Evolutionary conservation across 2,329 filamentous ascomycete species (phyloP), one percentile per base, ranked within the genome.

Genomic region (Aspergillus ochraceoroseus): DNA sequence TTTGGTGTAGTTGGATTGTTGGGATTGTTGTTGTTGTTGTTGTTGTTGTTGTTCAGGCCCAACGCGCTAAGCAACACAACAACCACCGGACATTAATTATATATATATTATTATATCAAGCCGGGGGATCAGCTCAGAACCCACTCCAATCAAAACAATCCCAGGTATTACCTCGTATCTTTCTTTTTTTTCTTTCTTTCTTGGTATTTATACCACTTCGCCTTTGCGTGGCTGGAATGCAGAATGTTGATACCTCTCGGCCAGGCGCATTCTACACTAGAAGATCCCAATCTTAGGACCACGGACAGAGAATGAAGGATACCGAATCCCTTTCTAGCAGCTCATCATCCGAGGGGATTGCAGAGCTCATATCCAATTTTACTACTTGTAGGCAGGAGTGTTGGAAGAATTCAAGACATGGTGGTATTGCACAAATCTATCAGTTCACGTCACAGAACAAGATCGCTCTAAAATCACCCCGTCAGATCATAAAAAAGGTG

Each of bases 1-100:
- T n/a, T n/a, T n/a, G n/a, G n/a, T n/a, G n/a, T n/a, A n/a, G n/a
- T n/a, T 5, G 17, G 25, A 17, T 29, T 43, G 41, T 31, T 31
- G 15, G 26, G 32, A 13, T 26, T 17, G 19, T 26, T 36, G 38
- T 31, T 25, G 19, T 32, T 12, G 23, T 33, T 38, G 25, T 39
- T 39, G n/a, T n/a, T n/a, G n/a, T n/a, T 43, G 41, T 43, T 38
- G 35, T 43, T 34, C 23, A 38, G 23, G 9, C 18, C 29, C 18
- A 31, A 29, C 31, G 41, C 27, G 38, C 41, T 32, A 39, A 44
- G 41, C 41, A 44, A 44, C 41, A 33, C n/a, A n/a, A n/a, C n/a
- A n/a, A n/a, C n/a, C n/a, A n/a, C n/a, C n/a, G n/a, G n/a, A n/a
- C n/a, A n/a, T n/a, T n/a, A n/a, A n/a, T n/a, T n/a, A n/a, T n/a